Evolutionary conservation across 805 yeast genomes (phyloP).

Genomic region (Yamadazyma takamatsuzukensis): DNA sequence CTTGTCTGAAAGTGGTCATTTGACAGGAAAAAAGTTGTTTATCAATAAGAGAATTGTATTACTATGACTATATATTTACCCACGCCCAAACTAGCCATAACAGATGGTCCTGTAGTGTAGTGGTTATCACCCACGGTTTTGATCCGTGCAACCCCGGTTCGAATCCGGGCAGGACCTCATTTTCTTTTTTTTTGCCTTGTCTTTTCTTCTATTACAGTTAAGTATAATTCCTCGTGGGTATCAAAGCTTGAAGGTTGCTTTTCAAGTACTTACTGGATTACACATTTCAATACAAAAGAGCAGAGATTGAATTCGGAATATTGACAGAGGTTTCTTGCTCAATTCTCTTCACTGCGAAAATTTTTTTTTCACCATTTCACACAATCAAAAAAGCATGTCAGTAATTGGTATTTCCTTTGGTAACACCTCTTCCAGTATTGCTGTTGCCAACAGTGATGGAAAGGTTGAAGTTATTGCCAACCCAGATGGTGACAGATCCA

Average conservation of each 20-base stretch:
- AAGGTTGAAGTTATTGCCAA: slow-evolving; percentile 96
- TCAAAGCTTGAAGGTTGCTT: slow-evolving; percentile 1
- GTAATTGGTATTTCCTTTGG: slow-evolving; percentile 96
- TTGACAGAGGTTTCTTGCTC: no score
- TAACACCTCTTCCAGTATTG: slow-evolving; percentile 92
- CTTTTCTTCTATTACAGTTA: neutral
- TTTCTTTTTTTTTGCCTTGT: slow-evolving; percentile 10
- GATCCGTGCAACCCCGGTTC: slow-evolving; percentile 84
- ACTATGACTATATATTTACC: no score
- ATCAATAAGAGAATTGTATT: no score
- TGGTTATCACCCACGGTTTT: slow-evolving; percentile 81
- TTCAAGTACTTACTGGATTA: neutral
- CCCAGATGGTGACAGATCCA: slow-evolving; percentile 98
- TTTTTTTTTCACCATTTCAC: no score
- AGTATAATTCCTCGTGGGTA: neutral
- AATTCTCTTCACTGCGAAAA: no score
- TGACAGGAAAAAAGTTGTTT: no score
- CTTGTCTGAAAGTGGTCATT: no score
- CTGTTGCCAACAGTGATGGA: slow-evolving; percentile 80
- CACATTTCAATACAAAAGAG: no score
- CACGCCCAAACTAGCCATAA: neutral
- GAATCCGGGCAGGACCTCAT: slow-evolving; percentile 68
- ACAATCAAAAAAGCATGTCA: slow-evolving; percentile 16
- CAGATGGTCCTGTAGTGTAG: slow-evolving; percentile 47
- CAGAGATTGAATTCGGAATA: no score